Evolutionary conservation across 305 asterid species (phyloP).

Genomic region (Fraxinus velutina): DNA sequence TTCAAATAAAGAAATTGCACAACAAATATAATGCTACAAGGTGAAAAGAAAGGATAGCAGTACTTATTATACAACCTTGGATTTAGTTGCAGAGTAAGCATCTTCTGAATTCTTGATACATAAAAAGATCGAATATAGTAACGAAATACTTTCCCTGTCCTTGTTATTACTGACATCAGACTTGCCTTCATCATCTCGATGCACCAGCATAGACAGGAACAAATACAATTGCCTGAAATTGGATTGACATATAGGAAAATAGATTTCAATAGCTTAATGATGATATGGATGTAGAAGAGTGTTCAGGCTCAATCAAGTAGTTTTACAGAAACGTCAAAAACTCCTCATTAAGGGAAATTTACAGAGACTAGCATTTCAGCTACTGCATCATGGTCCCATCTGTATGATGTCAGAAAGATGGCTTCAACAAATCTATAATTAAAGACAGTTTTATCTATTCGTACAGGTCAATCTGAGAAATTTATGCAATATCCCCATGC

Average conservation of each 20-base stretch:
- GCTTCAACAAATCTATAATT: slow-evolving; percentile 8
- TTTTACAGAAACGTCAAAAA: slow-evolving; percentile 14
- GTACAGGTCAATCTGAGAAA: neutral
- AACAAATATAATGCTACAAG: neutral
- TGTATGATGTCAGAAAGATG: neutral
- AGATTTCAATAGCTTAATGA: neutral
- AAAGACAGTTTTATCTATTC: slow-evolving; percentile 20
- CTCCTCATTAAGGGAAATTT: slow-evolving; percentile 10
- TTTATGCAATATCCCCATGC: slow-evolving; percentile 15
- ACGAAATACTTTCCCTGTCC: slow-evolving; percentile 65
- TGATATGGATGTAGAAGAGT: slow-evolving; percentile 10
- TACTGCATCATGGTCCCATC: neutral
- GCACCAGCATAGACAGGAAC: slow-evolving; percentile 86
- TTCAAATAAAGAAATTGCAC: slow-evolving; percentile 7
- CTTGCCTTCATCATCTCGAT: slow-evolving; percentile 72
- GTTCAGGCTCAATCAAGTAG: slow-evolving; percentile 2
- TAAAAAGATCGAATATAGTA: slow-evolving; percentile 55
- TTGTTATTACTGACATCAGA: slow-evolving; percentile 53
- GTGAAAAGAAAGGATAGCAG: slow-evolving; percentile 19
- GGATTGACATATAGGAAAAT: slow-evolving; percentile 17
- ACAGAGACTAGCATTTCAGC: slow-evolving; percentile 2
- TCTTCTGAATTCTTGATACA: slow-evolving; percentile 77
- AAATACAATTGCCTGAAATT: slow-evolving; percentile 68
- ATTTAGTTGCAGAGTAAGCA: slow-evolving; percentile 58
- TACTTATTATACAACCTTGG: slow-evolving; percentile 58